These are phyloP conservation scores for Podaxis sp. DNA, from an alignment of 768 basidiomycete species.

Conservation along the genomic window DNA sequence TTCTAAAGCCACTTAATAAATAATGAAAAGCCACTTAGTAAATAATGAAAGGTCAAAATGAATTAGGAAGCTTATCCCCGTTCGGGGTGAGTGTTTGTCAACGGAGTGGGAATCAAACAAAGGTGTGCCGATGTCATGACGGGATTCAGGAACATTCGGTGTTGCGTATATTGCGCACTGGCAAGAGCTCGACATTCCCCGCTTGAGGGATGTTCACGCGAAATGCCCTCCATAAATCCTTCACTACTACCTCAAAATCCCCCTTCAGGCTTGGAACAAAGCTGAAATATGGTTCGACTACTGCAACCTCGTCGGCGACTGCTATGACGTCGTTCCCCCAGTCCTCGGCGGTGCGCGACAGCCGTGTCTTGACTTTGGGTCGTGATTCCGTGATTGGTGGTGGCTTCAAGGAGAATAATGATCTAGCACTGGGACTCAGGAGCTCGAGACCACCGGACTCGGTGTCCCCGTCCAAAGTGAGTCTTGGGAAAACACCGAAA, in stretches of 20 bases:
- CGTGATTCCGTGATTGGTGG: not conserved
- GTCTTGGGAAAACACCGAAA: not conserved
- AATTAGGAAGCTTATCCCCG: no score
- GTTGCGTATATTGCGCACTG: not conserved
- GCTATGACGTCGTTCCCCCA: not conserved
- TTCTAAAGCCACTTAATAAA: no score
- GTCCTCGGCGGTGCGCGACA: not conserved
- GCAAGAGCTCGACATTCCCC: not conserved
- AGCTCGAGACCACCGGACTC: constrained; percentile 12
- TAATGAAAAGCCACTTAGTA: no score
- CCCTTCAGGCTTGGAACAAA: not conserved
- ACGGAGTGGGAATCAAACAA: not conserved
- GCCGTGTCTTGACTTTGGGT: not conserved
- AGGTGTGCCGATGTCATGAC: not conserved
- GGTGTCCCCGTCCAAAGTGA: not conserved
- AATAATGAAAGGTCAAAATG: no score
- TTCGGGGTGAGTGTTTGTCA: not conserved
- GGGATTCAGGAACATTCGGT: not conserved
- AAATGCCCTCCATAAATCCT: constrained; percentile 1
- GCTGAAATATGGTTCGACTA: not conserved
- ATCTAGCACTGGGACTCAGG: constrained; percentile 1
- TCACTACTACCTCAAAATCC: not conserved
- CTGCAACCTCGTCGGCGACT: not conserved
- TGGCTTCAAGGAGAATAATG: not conserved
- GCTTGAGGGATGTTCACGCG: constrained; percentile 3